Conservation (phyloP, 2,329 filamentous ascomycete species). For the Fusarium stilboides region DNA sequence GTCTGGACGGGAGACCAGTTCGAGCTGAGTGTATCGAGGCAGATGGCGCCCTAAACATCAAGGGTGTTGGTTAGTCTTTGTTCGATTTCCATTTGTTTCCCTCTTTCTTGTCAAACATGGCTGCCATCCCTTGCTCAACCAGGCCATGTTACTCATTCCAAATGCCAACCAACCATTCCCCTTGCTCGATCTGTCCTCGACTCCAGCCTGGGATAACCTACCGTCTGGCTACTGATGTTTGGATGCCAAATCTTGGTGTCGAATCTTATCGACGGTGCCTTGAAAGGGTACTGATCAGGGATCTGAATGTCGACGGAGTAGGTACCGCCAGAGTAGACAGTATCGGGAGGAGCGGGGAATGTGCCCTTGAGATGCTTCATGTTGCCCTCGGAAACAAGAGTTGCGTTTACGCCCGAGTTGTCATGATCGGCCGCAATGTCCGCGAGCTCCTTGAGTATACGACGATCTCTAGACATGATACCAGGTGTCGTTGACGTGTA, state of each 20-base stretch:
- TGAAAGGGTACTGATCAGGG: constrained; percentile 92
- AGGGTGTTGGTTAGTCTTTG: constrained; percentile 30
- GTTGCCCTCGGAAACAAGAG: constrained; percentile 75
- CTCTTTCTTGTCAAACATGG: background rate
- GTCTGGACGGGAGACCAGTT: constrained; percentile 98
- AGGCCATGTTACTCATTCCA: background rate
- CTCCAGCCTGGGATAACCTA: constrained; percentile 61
- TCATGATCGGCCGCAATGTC: constrained; percentile 81
- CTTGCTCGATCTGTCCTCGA: background rate
- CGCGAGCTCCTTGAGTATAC: constrained; percentile 81
- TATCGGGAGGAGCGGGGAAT: constrained; percentile 90
- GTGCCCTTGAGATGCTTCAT: constrained; percentile 86
- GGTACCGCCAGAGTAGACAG: constrained; percentile 90
- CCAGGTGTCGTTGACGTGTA: constrained; percentile 53
- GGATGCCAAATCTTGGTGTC: constrained; percentile 97
- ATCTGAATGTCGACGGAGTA: constrained; percentile 90
- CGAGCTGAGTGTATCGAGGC: constrained; percentile 89
- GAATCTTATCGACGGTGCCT: constrained; percentile 91
- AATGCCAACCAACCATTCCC: background rate
- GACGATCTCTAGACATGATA: constrained; percentile 64
- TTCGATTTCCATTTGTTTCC: background rate
- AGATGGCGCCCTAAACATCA: constrained; percentile 85
- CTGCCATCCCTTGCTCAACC: background rate
- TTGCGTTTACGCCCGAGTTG: constrained; percentile 81
- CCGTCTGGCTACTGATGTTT: constrained; percentile 94